Conservation (phyloP, 2,329 filamentous ascomycete genomes). For the Harringtonia lauricola region DNA sequence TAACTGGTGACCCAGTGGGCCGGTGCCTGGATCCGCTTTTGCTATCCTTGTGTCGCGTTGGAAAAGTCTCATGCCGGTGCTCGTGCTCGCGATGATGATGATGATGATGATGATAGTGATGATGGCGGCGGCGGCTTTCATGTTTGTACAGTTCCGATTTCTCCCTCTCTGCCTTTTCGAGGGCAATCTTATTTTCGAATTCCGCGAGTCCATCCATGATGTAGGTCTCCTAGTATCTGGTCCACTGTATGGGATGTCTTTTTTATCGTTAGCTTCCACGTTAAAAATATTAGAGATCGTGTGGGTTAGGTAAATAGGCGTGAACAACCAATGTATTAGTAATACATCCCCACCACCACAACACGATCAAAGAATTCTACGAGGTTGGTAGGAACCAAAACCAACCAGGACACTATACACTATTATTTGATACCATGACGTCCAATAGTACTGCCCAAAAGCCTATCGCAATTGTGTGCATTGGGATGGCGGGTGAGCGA, state of each 20-base stretch:
- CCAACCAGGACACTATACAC: neutral
- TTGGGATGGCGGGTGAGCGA: constrained; percentile 1
- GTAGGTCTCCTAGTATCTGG: too few relatives aligned
- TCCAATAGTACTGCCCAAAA: neutral
- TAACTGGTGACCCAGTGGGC: too few relatives aligned
- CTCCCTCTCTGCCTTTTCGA: constrained; percentile 20
- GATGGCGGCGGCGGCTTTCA: constrained; percentile 14
- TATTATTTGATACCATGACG: constrained; percentile 2
- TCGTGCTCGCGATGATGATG: neutral
- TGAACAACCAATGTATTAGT: too few relatives aligned
- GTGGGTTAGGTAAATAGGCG: too few relatives aligned
- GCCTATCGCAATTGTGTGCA: constrained; percentile 1
- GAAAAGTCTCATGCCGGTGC: neutral
- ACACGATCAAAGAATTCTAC: too few relatives aligned
- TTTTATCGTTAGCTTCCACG: too few relatives aligned
- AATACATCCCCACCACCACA: too few relatives aligned
- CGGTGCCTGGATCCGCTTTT: neutral
- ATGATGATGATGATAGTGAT: constrained; percentile 14
- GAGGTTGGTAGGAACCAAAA: too few relatives aligned
- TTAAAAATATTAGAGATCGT: too few relatives aligned
- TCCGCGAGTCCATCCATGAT: constrained; percentile 20
- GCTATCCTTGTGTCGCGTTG: neutral
- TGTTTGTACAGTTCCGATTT: constrained; percentile 7
- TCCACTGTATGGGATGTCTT: too few relatives aligned
- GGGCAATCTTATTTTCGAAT: constrained; percentile 28